Evolutionary conservation across 2,329 filamentous ascomycete genomes (phyloP), one percentile per base, ranked within the genome.

Genomic region (Alternaria brassicae): DNA sequence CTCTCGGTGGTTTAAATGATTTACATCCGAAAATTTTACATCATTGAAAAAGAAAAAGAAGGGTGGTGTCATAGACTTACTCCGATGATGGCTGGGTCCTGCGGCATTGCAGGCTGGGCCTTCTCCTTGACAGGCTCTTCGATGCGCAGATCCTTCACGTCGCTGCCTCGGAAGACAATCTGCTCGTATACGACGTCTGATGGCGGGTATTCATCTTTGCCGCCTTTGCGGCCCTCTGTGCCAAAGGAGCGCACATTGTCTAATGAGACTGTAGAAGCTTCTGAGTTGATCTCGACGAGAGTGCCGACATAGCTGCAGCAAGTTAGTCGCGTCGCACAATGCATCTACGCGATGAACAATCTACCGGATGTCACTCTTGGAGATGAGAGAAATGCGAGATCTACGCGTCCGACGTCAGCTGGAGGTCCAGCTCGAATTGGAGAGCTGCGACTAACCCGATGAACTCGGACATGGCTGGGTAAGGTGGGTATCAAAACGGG

Each of bases 11-110:
- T 85, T 70, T 73, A 87, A 52, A 86, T 84, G 85, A 85, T 96
- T 96, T 92, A 95, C 92, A 97, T 97, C 93, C 93, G 93, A 86
- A 76, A 90, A 91, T 96, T 82, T 82, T 95, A 96, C 91, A 92
- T 97, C 93, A 97, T 88, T 72, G 79, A 81, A 82, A 68, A 62
- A 62, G 56, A 62, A 53, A 21, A 56, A 51, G 25, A 34, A 55
- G 39, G 65, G 44, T 52, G 47, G 57, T 56, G 58, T 32, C 42
- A 39, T 54, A 28, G 65, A 93, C 95, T 92, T 90, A 99, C 95
- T 78, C 92, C 92, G 67, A 99, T 87, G 74, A 99, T 98, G 53
- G 95, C 95, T 74, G 95, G 95, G 80, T 99, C 95, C 81, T 97
- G 91, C 7, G 93, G 93, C 72, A 97, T 88, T 66, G 89, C 87